A percentile compares a stretch with the other conserved stretches of the same genome.
Evolutionary conservation across 2,329 filamentous ascomycete genomes (phyloP).

Genomic region (Ramularia collo-cygni): DNA sequence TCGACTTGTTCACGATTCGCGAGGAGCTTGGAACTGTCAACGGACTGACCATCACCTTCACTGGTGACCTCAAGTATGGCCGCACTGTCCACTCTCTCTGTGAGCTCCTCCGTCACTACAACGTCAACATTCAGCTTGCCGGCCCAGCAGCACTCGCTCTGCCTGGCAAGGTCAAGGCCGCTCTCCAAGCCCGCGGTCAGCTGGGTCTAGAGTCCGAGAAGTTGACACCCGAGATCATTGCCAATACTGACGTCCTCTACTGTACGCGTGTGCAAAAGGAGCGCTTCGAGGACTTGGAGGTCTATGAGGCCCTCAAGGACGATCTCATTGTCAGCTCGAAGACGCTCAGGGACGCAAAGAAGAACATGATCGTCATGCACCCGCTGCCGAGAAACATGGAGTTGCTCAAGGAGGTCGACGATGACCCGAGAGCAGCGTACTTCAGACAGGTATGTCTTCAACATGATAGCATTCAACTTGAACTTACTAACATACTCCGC

Average conservation of each 20-base stretch:
- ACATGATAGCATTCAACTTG: neutral
- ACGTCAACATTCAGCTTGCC: slow-evolving; percentile 88
- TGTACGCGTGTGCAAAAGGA: slow-evolving; percentile 97
- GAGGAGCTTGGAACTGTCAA: slow-evolving; percentile 95
- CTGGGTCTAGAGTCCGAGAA: slow-evolving; percentile 67
- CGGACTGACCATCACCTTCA: slow-evolving; percentile 91
- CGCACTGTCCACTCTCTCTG: slow-evolving; percentile 92
- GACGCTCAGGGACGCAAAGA: slow-evolving; percentile 85
- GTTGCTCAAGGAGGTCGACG: slow-evolving; percentile 92
- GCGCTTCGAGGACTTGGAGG: slow-evolving; percentile 71
- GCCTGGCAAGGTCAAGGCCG: slow-evolving; percentile 65
- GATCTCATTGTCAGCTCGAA: slow-evolving; percentile 84
- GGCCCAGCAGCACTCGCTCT: slow-evolving; percentile 72
- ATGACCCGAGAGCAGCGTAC: slow-evolving; percentile 93
- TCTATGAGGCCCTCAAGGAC: slow-evolving; percentile 84
- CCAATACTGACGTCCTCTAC: slow-evolving; percentile 85
- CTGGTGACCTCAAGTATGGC: slow-evolving; percentile 87
- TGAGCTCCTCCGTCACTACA: slow-evolving; percentile 91
- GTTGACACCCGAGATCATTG: slow-evolving; percentile 80
- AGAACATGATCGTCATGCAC: slow-evolving; percentile 90
- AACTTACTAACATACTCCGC: slow-evolving; percentile 14
- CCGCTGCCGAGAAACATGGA: slow-evolving; percentile 90
- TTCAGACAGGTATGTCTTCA: slow-evolving; percentile 84
- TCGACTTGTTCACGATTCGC: slow-evolving; percentile 96
- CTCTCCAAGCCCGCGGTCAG: slow-evolving; percentile 67